Conservation (phyloP, 2,329 filamentous ascomycete species). For the Aureobasidium leucospermi region DNA sequence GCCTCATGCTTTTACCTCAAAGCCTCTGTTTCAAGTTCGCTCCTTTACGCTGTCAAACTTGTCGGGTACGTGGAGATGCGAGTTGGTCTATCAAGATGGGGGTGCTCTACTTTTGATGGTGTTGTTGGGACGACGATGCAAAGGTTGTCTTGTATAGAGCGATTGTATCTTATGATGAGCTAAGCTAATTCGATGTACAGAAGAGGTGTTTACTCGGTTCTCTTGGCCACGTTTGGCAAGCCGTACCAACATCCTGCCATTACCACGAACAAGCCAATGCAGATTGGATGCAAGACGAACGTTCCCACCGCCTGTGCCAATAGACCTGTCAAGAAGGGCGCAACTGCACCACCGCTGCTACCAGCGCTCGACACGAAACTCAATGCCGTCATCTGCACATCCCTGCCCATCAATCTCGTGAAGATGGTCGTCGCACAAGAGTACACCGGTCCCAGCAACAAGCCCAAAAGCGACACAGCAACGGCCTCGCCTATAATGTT, state of each 20-base stretch:
- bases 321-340: conserved; percentile 59
- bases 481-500: conserved; percentile 57
- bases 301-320: conserved; percentile 56
- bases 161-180: no score
- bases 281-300: conserved; percentile 59
- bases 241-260: conserved; percentile 61
- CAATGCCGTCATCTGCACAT: conserved; percentile 56
- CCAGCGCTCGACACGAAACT: conserved; percentile 64
- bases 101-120: no score
- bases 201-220: conserved; percentile 43
- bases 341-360: conserved; percentile 59
- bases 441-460: conserved; percentile 72
- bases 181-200: no score
- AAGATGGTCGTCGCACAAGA: conserved; percentile 64
- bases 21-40: no score
- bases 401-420: conserved; percentile 50
- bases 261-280: conserved; percentile 54
- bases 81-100: no score
- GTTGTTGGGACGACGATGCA: no score
- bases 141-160: no score
- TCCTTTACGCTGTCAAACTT: no score
- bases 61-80: no score
- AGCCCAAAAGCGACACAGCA: conserved; percentile 53
- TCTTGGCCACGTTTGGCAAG: conserved; percentile 52
- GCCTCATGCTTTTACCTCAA: no score